These are phyloP conservation scores for barley (Hordeum vulgare) DNA, from an alignment of 176 grass and related monocot species.

Conservation along the genomic window MorexV3_pseudomolecules_assembly NC_058524.1:104879604-104880103, in stretches of 20 bases:
- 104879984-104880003: no score
- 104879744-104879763: background rate
- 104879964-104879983: constrained; percentile 23
- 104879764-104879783: background rate
- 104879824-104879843: constrained; percentile 68
- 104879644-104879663: background rate
- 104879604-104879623: background rate
- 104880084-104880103: background rate
- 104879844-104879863: constrained; percentile 18
- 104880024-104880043: background rate
- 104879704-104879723: background rate
- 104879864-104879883: background rate
- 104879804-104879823: constrained; percentile 86
- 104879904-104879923: background rate
- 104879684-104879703: background rate
- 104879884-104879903: background rate
- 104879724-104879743: background rate
- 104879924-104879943: background rate
- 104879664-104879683: background rate
- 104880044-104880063: background rate
- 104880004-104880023: background rate
- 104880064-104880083: background rate
- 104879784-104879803: constrained; percentile 32
- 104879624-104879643: background rate
- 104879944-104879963: background rate